These are phyloP conservation scores for Candida gorgasii DNA, from an alignment of 805 yeast species.

Conservation along the genomic window DNA sequence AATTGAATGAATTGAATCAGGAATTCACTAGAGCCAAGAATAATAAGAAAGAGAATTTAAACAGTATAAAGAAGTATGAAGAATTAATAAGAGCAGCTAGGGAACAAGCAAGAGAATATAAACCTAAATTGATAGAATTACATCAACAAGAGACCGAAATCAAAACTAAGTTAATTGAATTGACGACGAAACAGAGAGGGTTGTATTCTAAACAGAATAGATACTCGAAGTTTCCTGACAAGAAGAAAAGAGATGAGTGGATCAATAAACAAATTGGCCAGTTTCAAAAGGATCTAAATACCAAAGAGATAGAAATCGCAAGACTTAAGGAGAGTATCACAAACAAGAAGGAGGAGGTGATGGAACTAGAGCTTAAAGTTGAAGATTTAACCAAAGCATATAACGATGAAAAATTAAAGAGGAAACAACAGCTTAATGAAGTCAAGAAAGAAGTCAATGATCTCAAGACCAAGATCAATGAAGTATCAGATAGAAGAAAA, in stretches of 20 bases:
- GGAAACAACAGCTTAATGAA: constrained; percentile 10
- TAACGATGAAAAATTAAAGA: constrained; percentile 9
- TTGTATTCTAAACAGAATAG: constrained; percentile 74
- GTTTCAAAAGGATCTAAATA: constrained; percentile 28
- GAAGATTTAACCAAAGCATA: constrained; percentile 16
- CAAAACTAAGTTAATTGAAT: constrained; percentile 39
- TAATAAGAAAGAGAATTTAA: constrained; percentile 24
- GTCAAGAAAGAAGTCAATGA: constrained; percentile 40
- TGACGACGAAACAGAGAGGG: constrained; percentile 54
- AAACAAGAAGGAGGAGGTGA: constrained; percentile 25
- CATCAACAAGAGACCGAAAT: constrained; percentile 40
- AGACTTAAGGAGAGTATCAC: constrained; percentile 23
- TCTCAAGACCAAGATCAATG: constrained; percentile 42
- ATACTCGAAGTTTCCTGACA: constrained; percentile 55
- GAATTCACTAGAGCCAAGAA: constrained; percentile 33
- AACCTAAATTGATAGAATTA: constrained; percentile 44
- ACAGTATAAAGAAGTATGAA: constrained; percentile 22
- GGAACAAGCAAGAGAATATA: constrained; percentile 30
- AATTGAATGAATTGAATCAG: constrained; percentile 42
- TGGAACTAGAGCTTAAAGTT: constrained; percentile 14
- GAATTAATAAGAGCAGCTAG: constrained; percentile 38
- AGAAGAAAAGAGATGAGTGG: constrained; percentile 68
- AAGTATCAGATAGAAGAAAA: constrained; percentile 66
- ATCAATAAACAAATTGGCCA: constrained; percentile 50
- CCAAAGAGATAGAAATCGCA: constrained; percentile 24